Evolutionary conservation across 148 eudicot species (phyloP).

Genomic region (Rhododendron vialii): DNA sequence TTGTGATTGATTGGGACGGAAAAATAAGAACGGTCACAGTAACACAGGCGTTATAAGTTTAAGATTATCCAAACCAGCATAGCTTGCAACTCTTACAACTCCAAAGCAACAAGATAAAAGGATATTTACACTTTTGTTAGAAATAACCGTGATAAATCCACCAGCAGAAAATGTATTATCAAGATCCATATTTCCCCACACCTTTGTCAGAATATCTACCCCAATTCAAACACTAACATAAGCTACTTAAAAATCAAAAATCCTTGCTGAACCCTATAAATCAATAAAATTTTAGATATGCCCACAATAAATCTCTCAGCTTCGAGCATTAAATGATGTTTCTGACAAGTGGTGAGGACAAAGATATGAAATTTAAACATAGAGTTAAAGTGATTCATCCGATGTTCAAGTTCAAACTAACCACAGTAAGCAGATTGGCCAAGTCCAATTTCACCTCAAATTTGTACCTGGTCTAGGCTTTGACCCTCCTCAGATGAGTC

Average conservation of each 20-base stretch:
- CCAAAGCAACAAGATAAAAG: neutral
- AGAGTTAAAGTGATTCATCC: neutral
- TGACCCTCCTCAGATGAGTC: slow-evolving; percentile 38
- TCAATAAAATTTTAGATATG: neutral
- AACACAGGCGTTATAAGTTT: neutral
- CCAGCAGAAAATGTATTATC: neutral
- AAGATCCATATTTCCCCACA: neutral
- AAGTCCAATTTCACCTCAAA: neutral
- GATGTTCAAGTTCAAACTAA: neutral
- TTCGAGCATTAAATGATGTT: neutral
- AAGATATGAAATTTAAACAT: neutral
- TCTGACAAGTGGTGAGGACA: neutral
- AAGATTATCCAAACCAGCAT: neutral
- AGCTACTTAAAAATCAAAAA: neutral
- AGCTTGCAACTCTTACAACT: slow-evolving; percentile 4
- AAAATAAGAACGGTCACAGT: neutral
- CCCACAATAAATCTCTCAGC: neutral
- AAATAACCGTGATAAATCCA: neutral
- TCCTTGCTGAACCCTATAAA: neutral
- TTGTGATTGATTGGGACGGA: neutral
- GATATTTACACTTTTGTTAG: neutral
- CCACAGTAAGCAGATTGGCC: neutral
- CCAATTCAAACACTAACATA: neutral
- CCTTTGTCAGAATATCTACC: neutral
- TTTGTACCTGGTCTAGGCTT: slow-evolving; percentile 53